Base-by-base conservation (phyloP, 2,329 filamentous ascomycete genomes). In the Cadophora sp. region DNA sequence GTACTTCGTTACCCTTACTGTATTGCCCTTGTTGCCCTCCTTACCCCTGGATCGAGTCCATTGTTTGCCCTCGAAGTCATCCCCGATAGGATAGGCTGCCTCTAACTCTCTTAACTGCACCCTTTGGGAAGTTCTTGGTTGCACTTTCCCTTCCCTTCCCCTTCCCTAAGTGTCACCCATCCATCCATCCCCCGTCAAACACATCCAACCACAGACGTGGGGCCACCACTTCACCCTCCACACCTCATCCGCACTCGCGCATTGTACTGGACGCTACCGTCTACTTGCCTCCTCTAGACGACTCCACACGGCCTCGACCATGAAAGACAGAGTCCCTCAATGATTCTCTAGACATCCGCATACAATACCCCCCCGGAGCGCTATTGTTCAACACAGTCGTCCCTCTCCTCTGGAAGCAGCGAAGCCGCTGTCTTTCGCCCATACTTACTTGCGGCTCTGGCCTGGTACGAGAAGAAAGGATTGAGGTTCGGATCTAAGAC, bases 351-450 rank as follows among this genome's bases (percentile, higher is more conserved):
- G 55, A 43, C 14, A 51, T 4, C 13, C 7, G n/a, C 27, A 39
- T 20, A 56, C 33, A 41, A 58, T 39, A 36, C 13, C n/a, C 13
- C n/a, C n/a, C 50, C 18, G 50, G 33, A 24, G 20, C 33, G 20
- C 55, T 27, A 20, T 65, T 55, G 63, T 60, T 45, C 45, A 59
- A 33, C 56, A 60, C 20, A 43, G 41, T n/a, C 4, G 16, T 24
- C 18, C 4, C 20, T n/a, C 13, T 22, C 13, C 30, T n/a, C 16
- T 30, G 27, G n/a, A 45, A 41, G 22, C 20, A 36, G 13, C 30
- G 53, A 22, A 39, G 20, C n/a, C 53, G 20, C 53, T 39, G 30
- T 33, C 33, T 18, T 56, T 55, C 2, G 30, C 7, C 33, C 33
- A 56, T 3, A 39, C 33, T 39, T 56, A 16, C 39, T n/a, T 39